Base-by-base conservation (phyloP, 2,329 filamentous ascomycete species). In the Epicoccum sorghinum region DNA sequence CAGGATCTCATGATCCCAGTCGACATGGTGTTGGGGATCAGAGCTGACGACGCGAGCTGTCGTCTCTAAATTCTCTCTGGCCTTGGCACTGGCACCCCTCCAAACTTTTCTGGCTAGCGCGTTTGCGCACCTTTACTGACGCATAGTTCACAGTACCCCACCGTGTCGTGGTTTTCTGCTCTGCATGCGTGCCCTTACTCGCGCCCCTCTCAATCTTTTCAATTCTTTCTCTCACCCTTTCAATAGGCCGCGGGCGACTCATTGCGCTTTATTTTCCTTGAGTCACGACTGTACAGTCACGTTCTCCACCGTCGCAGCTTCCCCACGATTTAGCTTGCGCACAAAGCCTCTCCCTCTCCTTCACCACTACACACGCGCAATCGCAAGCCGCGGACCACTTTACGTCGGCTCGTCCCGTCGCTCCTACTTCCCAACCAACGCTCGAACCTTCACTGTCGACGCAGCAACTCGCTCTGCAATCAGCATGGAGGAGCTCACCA, bases 401-500 rank as follows among this genome's bases (percentile, higher is more conserved):
- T n/a, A 23, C 38, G 41, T 37, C 47, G 33, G 18, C 30, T 24
- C 37, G 43, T 4, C 36, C 41, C 49, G 44, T 47, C 56, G 37
- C 49, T 48, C 47, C 54, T 64, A 57, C 50, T 44, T 62, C 4
- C 63, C 61, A 10, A 63, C 49, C 48, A 50, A 61, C 52, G 47
- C 51, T 22, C 57, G 54, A 18, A 58, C 53, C 30, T 69, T 67
- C 47, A 32, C 39, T 41, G 61, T 72, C 58, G 65, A 72, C 59
- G 60, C 66, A 42, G 61, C 62, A 27, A 48, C 62, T 48, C 63
- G 55, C 49, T 51, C 56, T 52, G 13, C 60, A 47, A 24, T 62
- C 59, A 65, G 60, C 45, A 67, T 76, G 56, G 75, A 76, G 38
- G 70, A 76, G 33, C 64, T 78, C 46, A 67, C 74, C 36, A 60